These are phyloP conservation scores for Talaromyces sp. DNA, from an alignment of 2,329 filamentous ascomycete genomes.

Conservation along the genomic window DNA sequence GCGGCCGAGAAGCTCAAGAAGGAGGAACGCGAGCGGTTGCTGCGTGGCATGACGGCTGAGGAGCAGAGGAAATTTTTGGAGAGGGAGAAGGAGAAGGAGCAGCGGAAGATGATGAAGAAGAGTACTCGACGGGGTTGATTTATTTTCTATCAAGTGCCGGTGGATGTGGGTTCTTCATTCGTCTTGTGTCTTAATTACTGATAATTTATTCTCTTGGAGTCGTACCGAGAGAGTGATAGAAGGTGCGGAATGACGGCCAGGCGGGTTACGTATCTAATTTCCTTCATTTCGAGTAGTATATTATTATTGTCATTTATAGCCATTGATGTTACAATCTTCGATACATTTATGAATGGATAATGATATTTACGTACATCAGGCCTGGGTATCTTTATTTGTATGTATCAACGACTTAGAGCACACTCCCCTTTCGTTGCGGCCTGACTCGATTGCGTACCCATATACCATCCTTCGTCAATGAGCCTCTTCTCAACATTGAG, in stretches of 20 bases:
- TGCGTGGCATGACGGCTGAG: constrained; percentile 73
- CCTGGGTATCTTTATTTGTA: too few species aligned
- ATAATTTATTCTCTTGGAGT: background rate
- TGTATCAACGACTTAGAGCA: constrained; percentile 24
- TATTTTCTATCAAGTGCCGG: background rate
- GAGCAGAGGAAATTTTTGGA: constrained; percentile 83
- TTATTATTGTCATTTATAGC: constrained; percentile 2
- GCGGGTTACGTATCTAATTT: background rate
- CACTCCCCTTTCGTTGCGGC: constrained; percentile 28
- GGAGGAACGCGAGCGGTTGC: constrained; percentile 80
- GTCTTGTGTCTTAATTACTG: constrained; percentile 6
- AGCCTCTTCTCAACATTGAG: constrained; percentile 59
- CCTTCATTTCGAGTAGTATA: constrained; percentile 11
- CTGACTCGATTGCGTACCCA: constrained; percentile 35
- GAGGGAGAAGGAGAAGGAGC: constrained; percentile 73
- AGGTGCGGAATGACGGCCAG: background rate
- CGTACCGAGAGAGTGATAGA: background rate
- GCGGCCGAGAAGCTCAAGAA: constrained; percentile 66
- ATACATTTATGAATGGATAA: background rate
- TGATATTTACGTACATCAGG: background rate
- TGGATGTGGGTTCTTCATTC: background rate
- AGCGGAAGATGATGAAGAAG: constrained; percentile 61
- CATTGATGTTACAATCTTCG: background rate
- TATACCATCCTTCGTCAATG: constrained; percentile 67
- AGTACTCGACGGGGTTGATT: constrained; percentile 16